Evolutionary conservation across 2,329 filamentous ascomycete species (phyloP), one percentile per base, ranked within the genome.

Genomic region (Penicillium brevicompactum): DNA sequence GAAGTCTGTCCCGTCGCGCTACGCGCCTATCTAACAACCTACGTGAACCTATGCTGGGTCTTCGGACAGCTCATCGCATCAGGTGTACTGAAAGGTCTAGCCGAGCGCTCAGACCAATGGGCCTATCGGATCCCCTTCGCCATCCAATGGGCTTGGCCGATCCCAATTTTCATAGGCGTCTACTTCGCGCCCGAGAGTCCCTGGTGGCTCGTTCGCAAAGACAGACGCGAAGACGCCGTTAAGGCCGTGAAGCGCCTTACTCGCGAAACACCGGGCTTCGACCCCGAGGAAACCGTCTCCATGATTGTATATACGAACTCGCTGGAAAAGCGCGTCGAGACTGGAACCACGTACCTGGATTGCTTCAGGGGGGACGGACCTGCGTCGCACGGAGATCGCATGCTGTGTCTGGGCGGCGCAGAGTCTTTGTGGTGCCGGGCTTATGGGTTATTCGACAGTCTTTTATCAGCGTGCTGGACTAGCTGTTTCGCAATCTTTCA

Each of bases 351-450:
- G 13, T 73, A 70, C 41, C 32, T 62, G 11, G 67, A 72, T 46
- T 71, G 69, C 53, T 70, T 72, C 55, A 61, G 60, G 27, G 27
- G 66, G 69, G 4, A 61, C 46, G 22, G 61, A 74, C 24, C 60
- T 67, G 10, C 73, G 76, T 1, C 72, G 76, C 2, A 78, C 76
- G 3, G 75, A 78, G 54, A 75, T 78, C 22, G 70, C 69, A 13
- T 74, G 67, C 58, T 62, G 70, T 32, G 64, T 65, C 18, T 78
- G 71, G 70, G 57, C 67, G 3, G 65, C 68, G 3, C 74, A 76
- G 53, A 65, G 58, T 14, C 57, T 74, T 0, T 70, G 66, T 43
- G 68, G 70, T 1, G 59, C 61, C 0, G 60, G 61, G 9, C 59
- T 77, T 21, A 69, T 70, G 57, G 69, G 67, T 22, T 73, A 70